Conservation (phyloP, 1,139 yeast species). For the Yamadazyma sp. region DNA sequence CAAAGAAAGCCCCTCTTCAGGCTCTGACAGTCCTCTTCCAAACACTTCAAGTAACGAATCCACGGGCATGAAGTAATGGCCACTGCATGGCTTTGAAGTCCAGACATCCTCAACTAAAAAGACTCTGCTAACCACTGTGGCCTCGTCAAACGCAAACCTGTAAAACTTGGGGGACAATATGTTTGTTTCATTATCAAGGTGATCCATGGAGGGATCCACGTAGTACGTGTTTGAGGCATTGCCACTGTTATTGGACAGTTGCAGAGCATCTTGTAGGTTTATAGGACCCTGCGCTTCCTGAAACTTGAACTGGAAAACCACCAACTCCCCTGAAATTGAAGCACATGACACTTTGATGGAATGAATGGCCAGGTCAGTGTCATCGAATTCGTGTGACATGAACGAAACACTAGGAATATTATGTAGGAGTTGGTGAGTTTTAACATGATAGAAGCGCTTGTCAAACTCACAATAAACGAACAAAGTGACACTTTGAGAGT, state of each 20-base stretch:
- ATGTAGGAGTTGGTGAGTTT: slow-evolving; percentile 48
- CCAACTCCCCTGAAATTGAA: slow-evolving; percentile 51
- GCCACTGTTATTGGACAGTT: background rate
- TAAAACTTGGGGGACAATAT: slow-evolving; percentile 16
- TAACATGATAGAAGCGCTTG: slow-evolving; percentile 30
- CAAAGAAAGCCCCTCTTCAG: background rate
- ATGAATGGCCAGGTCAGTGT: slow-evolving; percentile 16
- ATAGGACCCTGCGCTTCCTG: slow-evolving; percentile 29
- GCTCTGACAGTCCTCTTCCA: slow-evolving; percentile 30
- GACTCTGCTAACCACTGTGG: slow-evolving; percentile 27
- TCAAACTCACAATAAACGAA: slow-evolving; percentile 33
- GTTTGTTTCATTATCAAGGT: slow-evolving; percentile 16
- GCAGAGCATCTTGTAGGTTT: slow-evolving; percentile 4
- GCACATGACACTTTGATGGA: slow-evolving; percentile 34
- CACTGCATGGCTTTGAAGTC: slow-evolving; percentile 47
- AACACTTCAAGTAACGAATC: slow-evolving; percentile 46
- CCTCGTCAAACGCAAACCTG: slow-evolving; percentile 24
- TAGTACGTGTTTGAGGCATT: slow-evolving; percentile 19
- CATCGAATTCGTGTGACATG: slow-evolving; percentile 19
- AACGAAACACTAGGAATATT: slow-evolving; percentile 62
- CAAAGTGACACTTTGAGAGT: slow-evolving; percentile 48
- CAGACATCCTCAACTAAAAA: slow-evolving; percentile 54
- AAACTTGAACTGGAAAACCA: slow-evolving; percentile 38
- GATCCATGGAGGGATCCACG: slow-evolving; percentile 31
- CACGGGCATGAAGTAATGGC: slow-evolving; percentile 49